A percentile compares a stretch with the other conserved stretches of the same genome.
Conservation (phyloP, 768 basidiomycete species). For the Galerina sulciceps region DNA sequence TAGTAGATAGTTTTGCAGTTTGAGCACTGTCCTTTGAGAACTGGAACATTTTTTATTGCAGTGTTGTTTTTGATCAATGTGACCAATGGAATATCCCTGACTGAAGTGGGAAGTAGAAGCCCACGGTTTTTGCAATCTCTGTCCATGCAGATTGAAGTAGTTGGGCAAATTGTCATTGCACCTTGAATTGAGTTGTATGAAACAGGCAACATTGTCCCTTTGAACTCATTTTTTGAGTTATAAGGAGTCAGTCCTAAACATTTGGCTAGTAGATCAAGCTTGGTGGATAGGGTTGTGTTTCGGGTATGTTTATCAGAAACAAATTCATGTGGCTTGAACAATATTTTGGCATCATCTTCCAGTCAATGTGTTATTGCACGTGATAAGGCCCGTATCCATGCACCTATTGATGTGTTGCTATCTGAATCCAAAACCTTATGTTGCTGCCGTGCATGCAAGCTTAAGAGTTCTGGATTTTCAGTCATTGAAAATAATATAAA, state of each 20-base stretch:
- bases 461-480: neutral
- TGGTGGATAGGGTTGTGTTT: no score
- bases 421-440: neutral
- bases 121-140: neutral
- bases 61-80: conserved; percentile 2
- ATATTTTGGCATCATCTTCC: no score
- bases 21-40: neutral
- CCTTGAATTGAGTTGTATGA: no score
- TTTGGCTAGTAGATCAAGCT: no score
- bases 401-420: no score
- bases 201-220: no score
- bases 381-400: neutral
- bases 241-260: no score
- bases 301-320: no score
- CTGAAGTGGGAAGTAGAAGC: neutral
- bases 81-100: neutral
- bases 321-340: no score
- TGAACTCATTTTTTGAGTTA: no score
- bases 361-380: no score
- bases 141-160: neutral
- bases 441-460: neutral
- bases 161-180: conserved; percentile 4
- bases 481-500: neutral
- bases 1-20: conserved; percentile 3
- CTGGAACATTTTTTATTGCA: neutral